Evolutionary conservation across 345 rosid species (phyloP), one percentile per base, ranked within the genome.

Genomic region (Eucalyptus cloeziana): DNA sequence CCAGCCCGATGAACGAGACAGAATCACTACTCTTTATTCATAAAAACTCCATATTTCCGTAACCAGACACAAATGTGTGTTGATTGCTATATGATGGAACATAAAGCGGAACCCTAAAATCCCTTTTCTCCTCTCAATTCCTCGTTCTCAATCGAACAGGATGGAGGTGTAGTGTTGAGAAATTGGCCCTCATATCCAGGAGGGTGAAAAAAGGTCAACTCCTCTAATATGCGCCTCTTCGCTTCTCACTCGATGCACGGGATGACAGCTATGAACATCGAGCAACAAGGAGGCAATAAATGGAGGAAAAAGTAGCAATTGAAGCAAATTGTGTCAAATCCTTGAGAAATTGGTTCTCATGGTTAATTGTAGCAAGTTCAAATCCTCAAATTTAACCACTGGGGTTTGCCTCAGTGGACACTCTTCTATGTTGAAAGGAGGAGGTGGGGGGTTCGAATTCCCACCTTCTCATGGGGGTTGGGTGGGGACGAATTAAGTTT

Each of bases 301-400:
- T 64, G 76, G 37, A 64, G 21, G 14, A 64, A 30, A 30, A 64
- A n/a, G 19, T 64, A 64, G 37, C 21, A 64, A n/a, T 14, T 64
- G 76, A 64, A n/a, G 37, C 37, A 64, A n/a, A 7, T 64, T n/a
- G 76, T 64, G 37, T 30, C 21, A 7, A 64, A 64, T n/a, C 76
- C 76, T 64, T 14, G 21, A 14, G 37, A 64, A n/a, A n/a, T 64
- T 4, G 21, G 76, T n/a, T n/a, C 21, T 64, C 76, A 14, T n/a
- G 11, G 21, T 64, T n/a, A 64, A 14, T 14, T 0, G 10, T 15
- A 3, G 0, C 0, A n/a, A n/a, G 6, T n/a, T 64, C 0, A 10
- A 64, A 64, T n/a, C 37, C 40, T 64, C 3, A 3, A 21, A n/a
- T 64, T n/a, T n/a, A n/a, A 64, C n/a, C n/a, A n/a, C n/a, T n/a